phyloP scores from a whole-genome alignment of 202 grass and related monocot species.

The Setaria italica region DNA sequence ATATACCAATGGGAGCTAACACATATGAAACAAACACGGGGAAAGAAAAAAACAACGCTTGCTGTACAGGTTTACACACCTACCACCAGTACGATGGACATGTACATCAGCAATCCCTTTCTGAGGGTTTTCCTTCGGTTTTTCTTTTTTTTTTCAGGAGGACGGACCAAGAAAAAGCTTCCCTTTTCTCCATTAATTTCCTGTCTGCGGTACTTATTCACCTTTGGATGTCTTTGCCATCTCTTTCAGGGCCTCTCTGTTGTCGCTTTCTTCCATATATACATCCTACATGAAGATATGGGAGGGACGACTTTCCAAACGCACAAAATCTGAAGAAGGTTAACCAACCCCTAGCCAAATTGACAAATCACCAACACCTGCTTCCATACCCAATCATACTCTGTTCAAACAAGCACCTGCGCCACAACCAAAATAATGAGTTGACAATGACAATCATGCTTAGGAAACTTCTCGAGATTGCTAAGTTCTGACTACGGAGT shows the following conservation, averaged over 20 bases:
- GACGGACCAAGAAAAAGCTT: conserved; percentile 36
- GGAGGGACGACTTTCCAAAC: conserved; percentile 38
- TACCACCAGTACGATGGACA: conserved; percentile 57
- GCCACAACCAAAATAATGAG: conserved; percentile 17
- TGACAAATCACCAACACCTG: conserved; percentile 54
- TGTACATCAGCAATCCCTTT: conserved; percentile 56
- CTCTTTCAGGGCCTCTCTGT: conserved; percentile 54
- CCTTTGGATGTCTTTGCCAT: conserved; percentile 46
- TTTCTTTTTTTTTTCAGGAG: conserved; percentile 17
- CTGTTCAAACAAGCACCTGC: conserved; percentile 55
- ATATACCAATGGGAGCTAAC: conserved; percentile 53
- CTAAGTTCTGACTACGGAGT: conserved; percentile 1
- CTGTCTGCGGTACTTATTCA: conserved; percentile 48
- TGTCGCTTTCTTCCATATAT: conserved; percentile 72
- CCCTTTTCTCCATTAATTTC: conserved; percentile 25
- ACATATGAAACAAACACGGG: conserved; percentile 40
- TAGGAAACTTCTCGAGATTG: conserved; percentile 3
- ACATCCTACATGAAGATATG: conserved; percentile 62
- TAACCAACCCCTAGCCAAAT: conserved; percentile 53
- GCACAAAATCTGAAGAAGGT: conserved; percentile 52
- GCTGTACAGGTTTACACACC: conserved; percentile 66
- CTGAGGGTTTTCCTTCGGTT: background rate
- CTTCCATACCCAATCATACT: conserved; percentile 54
- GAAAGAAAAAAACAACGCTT: conserved; percentile 47
- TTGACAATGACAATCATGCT: background rate